These are phyloP conservation scores for Metroxylon sagu DNA, from an alignment of 176 grass and related monocot genomes.

Conservation along the genomic window DNA sequence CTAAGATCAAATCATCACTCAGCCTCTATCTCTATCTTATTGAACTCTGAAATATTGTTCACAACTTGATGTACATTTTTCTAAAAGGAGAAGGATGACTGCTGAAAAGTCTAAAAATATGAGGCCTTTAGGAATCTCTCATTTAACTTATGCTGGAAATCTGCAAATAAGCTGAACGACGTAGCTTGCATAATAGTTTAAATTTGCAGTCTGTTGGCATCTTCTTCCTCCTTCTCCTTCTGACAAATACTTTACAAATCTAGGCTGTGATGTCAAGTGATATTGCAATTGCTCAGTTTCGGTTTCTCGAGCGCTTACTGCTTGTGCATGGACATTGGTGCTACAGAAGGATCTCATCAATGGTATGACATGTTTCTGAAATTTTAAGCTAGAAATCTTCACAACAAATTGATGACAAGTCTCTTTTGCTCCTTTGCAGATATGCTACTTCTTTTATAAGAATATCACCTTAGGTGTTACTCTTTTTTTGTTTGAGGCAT, in stretches of 20 bases:
- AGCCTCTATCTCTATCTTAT: too few species aligned
- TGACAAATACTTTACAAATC: conserved; percentile 1
- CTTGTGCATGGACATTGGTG: conserved; percentile 98
- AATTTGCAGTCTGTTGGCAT: too few species aligned
- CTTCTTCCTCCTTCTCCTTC: too few species aligned
- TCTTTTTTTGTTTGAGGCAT: conserved; percentile 81
- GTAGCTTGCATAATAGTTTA: too few species aligned
- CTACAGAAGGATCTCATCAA: conserved; percentile 86
- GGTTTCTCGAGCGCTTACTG: conserved; percentile 73
- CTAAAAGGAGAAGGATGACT: too few species aligned
- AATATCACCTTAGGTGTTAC: conserved; percentile 93
- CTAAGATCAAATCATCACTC: conserved; percentile 7
- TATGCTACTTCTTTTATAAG: conserved; percentile 99
- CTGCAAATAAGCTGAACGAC: too few species aligned
- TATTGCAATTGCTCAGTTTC: conserved; percentile 75
- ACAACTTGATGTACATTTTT: too few species aligned
- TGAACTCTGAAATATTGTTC: too few species aligned
- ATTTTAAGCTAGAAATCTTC: conserved; percentile 14
- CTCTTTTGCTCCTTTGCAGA: conserved; percentile 41
- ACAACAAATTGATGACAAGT: conserved; percentile 18
- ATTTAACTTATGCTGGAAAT: too few species aligned
- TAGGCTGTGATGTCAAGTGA: conserved; percentile 97
- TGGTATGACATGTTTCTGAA: conserved; percentile 40
- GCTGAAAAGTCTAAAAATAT: too few species aligned
- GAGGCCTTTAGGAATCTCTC: too few species aligned